A percentile compares a stretch with the other conserved stretches of the same genome.
Evolutionary conservation across 1,284 basidiomycete genomes (phyloP).

Genomic region (Tilletia indica): DNA sequence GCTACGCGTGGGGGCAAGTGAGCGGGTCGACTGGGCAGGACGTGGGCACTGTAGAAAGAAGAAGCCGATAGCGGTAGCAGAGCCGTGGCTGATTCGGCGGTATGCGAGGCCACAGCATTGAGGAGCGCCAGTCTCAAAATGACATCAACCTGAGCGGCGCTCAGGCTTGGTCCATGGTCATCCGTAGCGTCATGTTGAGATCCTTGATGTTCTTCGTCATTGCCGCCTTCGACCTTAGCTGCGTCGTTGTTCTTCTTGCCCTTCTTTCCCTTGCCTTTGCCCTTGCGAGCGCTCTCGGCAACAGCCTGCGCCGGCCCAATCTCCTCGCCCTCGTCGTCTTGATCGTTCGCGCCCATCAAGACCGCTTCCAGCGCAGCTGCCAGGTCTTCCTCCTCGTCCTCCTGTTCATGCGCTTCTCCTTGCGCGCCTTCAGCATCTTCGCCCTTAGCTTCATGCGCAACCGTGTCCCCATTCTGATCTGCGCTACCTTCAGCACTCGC

Average conservation of each 20-base stretch:
- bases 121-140: neutral
- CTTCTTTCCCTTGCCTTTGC: neutral
- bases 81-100: neutral
- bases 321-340: neutral
- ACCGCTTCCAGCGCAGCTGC: conserved; percentile 2
- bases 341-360: neutral
- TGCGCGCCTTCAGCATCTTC: neutral
- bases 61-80: neutral
- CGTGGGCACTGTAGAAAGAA: neutral
- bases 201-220: neutral
- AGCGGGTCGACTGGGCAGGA: neutral
- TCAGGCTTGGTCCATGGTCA: neutral
- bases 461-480: neutral
- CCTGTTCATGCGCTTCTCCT: neutral
- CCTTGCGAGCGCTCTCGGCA: neutral
- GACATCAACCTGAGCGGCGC: neutral
- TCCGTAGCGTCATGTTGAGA: neutral
- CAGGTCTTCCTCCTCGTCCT: conserved; percentile 6
- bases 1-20: neutral
- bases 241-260: neutral
- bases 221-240: neutral
- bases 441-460: neutral
- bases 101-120: neutral
- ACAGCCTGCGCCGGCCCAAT: neutral
- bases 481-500: neutral